Base-by-base conservation (phyloP, 164 flowering plant species). In the Vitis rupestris region DNA sequence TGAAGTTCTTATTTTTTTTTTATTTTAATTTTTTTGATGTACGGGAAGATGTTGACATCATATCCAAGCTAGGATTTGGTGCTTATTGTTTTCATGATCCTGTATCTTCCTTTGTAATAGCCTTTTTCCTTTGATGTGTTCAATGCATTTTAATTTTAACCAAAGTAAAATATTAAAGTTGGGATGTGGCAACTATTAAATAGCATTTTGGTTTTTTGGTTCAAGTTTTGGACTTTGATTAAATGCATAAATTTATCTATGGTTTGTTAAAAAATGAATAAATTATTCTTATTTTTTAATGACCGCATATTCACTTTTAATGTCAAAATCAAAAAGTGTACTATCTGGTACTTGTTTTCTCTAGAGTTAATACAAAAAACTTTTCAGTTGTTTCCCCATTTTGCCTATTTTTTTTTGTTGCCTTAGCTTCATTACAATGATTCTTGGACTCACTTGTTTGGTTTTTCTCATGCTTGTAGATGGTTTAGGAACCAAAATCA, bases 61-160 rank as follows among this genome's bases (percentile, higher is more conserved):
- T 94, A 54, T 79, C 93, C 27, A 84, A 84, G 79, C 65, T 94
- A 84, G 98, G 98, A 54, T 94, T 94, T 83, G 79, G 74, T 59
- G 94, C 93, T 48, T 92, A 92, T 66, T 89, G 98, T 59, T 92
- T 94, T 89, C 98, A 53, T 94, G 98, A 97, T 79, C 97, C 65
- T 97, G 97, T 13, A 92, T 94, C 59, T 92, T 81, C 77, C 96
- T 94, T 59, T 96, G 98, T 93, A 75, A 61, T 59, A 12, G 27
- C 50, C 58, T 27, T 57, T 57, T 57, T 3, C 58, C 55, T 72
- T 37, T 23, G 27, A 3, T 61, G n/a, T 31, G 12, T 23, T 23
- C 27, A 0, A 23, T 23, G 27, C 27, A 27, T 51, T 19, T 52
- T 3, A 1, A 27, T 50, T 53, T 65, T 30, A 37, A 60, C 27